phyloP scores from a whole-genome alignment of 2,329 filamentous ascomycete species.

The Pseudogymnoascus destructans region DNA sequence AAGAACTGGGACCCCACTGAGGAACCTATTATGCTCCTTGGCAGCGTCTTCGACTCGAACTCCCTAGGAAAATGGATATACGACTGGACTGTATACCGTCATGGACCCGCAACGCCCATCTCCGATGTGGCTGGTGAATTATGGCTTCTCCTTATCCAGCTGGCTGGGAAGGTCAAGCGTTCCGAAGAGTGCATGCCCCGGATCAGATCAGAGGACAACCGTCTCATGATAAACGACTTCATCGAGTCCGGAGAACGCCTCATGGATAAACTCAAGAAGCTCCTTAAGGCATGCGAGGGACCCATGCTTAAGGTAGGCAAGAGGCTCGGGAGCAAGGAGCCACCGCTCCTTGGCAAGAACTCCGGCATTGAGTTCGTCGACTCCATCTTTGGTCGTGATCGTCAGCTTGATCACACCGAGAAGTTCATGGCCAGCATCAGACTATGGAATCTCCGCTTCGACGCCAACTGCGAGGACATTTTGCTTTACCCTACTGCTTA shows the following conservation, averaged over 20 bases:
- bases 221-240: conserved; percentile 79
- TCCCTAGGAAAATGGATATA: conserved; percentile 98
- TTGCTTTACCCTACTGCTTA: conserved; percentile 31
- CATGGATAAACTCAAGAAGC: conserved; percentile 68
- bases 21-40: conserved; percentile 83
- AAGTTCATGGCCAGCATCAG: conserved; percentile 82
- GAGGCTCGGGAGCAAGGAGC: conserved; percentile 47
- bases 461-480: conserved; percentile 90
- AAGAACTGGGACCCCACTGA: conserved; percentile 98
- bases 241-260: conserved; percentile 78
- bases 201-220: conserved; percentile 60
- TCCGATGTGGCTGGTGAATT: conserved; percentile 86
- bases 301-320: conserved; percentile 90
- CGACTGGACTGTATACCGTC: conserved; percentile 93
- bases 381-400: conserved; percentile 83
- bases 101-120: conserved; percentile 70
- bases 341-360: conserved; percentile 61
- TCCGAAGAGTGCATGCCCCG: conserved; percentile 64
- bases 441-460: conserved; percentile 85
- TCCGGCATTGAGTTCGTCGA: conserved; percentile 92
- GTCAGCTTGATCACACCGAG: conserved; percentile 80
- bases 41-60: conserved; percentile 94
- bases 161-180: conserved; percentile 86
- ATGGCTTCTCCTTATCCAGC: conserved; percentile 87
- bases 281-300: conserved; percentile 82